Evolutionary conservation across 306 rosid genomes (phyloP).

Genomic region (Vicia villosa): DNA sequence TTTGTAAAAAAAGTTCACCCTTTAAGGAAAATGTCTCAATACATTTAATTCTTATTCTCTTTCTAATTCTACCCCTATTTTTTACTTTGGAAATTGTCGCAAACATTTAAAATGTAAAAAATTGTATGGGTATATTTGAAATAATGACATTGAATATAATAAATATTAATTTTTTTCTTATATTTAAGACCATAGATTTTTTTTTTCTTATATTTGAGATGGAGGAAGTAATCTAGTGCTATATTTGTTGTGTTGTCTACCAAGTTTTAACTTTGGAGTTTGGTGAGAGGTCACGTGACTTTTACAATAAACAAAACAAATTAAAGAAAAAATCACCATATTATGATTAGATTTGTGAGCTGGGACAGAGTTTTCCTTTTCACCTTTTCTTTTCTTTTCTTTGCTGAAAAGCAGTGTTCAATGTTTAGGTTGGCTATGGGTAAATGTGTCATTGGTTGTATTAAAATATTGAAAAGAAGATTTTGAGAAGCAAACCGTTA

Average conservation of each 20-base stretch:
- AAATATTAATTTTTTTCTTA: no score
- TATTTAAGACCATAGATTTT: no score
- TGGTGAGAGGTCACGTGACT: constrained; percentile 33
- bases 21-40: no score
- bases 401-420: neutral
- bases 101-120: no score
- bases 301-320: neutral
- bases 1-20: no score
- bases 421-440: neutral
- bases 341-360: neutral
- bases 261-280: constrained; percentile 20
- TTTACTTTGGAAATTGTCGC: no score
- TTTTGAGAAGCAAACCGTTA: neutral
- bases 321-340: neutral
- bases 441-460: neutral
- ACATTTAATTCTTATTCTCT: no score
- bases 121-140: no score
- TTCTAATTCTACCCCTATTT: no score
- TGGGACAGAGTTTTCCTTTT: neutral
- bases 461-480: neutral
- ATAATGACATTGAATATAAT: no score
- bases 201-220: no score
- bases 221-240: no score
- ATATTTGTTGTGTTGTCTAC: constrained; percentile 7
- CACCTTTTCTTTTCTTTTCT: neutral